Percentiles rank a stretch among this genome's conserved stretches.
Conservation (phyloP, 306 rosid species). For the Lablab purpureus region DNA sequence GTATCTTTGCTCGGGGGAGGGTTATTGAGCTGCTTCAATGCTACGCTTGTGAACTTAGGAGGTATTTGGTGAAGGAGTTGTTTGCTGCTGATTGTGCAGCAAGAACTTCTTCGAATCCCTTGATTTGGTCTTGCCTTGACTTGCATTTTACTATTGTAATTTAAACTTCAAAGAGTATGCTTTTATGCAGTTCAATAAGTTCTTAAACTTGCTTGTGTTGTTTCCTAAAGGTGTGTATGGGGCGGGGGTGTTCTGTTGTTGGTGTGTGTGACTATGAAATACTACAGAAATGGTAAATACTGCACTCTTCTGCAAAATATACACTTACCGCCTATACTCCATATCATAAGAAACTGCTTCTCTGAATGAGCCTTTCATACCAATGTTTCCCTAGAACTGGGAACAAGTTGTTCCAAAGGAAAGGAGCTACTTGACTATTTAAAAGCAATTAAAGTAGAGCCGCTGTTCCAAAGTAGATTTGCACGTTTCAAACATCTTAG, state of each 20-base stretch:
- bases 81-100: slow-evolving; percentile 22
- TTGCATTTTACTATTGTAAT: slow-evolving; percentile 15
- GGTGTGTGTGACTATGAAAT: not conserved
- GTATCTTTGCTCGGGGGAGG: slow-evolving; percentile 16
- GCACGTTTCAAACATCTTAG: not conserved
- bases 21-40: slow-evolving; percentile 1
- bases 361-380: not conserved
- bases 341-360: slow-evolving; percentile 20
- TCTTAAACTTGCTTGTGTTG: slow-evolving; percentile 7
- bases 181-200: slow-evolving; percentile 16
- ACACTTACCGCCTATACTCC: not conserved
- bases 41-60: slow-evolving; percentile 38
- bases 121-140: slow-evolving; percentile 33
- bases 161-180: slow-evolving; percentile 18
- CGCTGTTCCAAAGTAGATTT: slow-evolving; percentile 31
- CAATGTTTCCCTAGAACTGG: not conserved
- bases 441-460: slow-evolving; percentile 34
- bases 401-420: slow-evolving; percentile 23
- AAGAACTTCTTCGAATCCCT: not conserved
- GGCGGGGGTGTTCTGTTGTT: not conserved
- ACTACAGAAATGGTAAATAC: not conserved
- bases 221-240: not conserved
- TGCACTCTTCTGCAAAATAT: not conserved
- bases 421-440: slow-evolving; percentile 22
- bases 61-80: slow-evolving; percentile 2